Evolutionary conservation across 257 asterid species (phyloP).

Genomic region (Scutellaria barbata): DNA sequence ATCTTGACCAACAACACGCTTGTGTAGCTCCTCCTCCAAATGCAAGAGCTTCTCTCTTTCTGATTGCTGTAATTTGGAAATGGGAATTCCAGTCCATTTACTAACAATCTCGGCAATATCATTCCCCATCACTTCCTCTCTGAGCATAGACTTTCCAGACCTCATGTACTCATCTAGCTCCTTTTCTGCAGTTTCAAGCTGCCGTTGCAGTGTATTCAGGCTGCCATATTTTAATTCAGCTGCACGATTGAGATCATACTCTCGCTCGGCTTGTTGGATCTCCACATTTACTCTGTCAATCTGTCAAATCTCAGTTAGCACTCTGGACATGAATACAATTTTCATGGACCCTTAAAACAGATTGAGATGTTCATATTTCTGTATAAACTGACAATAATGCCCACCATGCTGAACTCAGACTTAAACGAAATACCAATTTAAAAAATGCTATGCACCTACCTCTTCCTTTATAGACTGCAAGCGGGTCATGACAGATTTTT

Average conservation of each 20-base stretch:
- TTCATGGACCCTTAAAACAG: background rate
- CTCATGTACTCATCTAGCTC: constrained; percentile 75
- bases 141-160: constrained; percentile 92
- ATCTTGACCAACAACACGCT: constrained; percentile 85
- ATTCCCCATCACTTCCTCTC: constrained; percentile 86
- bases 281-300: constrained; percentile 93
- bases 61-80: constrained; percentile 83
- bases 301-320: constrained; percentile 48
- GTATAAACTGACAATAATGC: background rate
- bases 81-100: constrained; percentile 97
- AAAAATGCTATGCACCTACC: constrained; percentile 43
- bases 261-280: constrained; percentile 98
- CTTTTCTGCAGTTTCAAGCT: constrained; percentile 79
- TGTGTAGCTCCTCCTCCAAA: constrained; percentile 85
- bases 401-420: background rate
- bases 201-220: constrained; percentile 85
- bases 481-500: constrained; percentile 82
- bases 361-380: background rate
- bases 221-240: constrained; percentile 94
- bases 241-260: constrained; percentile 94
- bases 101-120: constrained; percentile 96
- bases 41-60: constrained; percentile 85
- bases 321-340: constrained; percentile 7
- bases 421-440: background rate
- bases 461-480: constrained; percentile 91